Evolutionary conservation across 371 early-diverging fungal species (phyloP).

Genomic region (Mortierella polycephala): DNA sequence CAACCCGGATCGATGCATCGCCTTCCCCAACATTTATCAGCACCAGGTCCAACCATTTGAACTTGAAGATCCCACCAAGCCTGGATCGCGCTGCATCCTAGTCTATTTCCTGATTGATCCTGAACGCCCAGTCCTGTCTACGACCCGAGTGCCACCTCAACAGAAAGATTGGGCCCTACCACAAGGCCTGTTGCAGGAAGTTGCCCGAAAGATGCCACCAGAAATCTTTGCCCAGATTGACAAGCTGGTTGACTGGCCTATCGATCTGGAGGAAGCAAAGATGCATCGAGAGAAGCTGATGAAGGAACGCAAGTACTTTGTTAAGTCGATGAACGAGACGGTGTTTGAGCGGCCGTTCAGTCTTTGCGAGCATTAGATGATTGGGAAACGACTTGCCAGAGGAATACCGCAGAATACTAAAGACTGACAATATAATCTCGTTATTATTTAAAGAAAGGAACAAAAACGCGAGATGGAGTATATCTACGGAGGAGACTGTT

Average conservation of each 20-base stretch:
- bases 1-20: slow-evolving; percentile 60
- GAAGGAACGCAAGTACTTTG: slow-evolving; percentile 29
- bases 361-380: slow-evolving; percentile 24
- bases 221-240: slow-evolving; percentile 43
- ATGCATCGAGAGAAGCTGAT: slow-evolving; percentile 22
- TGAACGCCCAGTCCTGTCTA: slow-evolving; percentile 40
- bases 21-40: slow-evolving; percentile 74
- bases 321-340: slow-evolving; percentile 8
- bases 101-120: slow-evolving; percentile 60
- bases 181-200: neutral
- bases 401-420: no score
- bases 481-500: no score
- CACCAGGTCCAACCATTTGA: slow-evolving; percentile 60
- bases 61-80: slow-evolving; percentile 58
- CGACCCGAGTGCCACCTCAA: slow-evolving; percentile 58
- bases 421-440: no score
- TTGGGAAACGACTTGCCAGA: no score
- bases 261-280: slow-evolving; percentile 16
- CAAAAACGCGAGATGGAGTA: no score
- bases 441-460: no score
- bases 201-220: slow-evolving; percentile 7
- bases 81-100: slow-evolving; percentile 66
- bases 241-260: slow-evolving; percentile 25
- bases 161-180: slow-evolving; percentile 37
- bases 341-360: slow-evolving; percentile 24